Evolutionary conservation across 805 yeast species (phyloP).

Genomic region (Ogataea neopini): DNA sequence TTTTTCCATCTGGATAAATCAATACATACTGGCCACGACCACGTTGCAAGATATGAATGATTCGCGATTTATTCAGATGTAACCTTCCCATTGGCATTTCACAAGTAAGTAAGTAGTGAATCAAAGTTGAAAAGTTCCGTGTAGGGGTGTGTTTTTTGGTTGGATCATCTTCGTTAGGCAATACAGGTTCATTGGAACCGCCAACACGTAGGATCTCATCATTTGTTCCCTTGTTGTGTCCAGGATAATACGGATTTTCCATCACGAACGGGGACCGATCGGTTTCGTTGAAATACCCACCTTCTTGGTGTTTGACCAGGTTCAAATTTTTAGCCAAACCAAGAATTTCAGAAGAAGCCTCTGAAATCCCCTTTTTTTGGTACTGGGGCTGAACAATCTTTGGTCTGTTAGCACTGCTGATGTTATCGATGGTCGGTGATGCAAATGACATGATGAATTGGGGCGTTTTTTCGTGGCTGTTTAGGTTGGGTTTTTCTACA

Average conservation of each 20-base stretch:
- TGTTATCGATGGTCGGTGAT: conserved; percentile 26
- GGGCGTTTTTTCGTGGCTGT: background rate
- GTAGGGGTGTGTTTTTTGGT: conserved; percentile 24
- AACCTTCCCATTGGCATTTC: conserved; percentile 52
- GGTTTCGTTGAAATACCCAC: conserved; percentile 59
- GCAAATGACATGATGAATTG: background rate
- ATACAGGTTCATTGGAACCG: conserved; percentile 11
- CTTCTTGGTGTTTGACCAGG: conserved; percentile 51
- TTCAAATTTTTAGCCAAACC: conserved; percentile 38
- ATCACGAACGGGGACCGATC: conserved; percentile 49
- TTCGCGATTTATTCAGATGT: conserved; percentile 52
- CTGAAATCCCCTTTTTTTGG: conserved; percentile 11
- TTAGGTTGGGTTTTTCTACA: background rate
- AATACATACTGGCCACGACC: conserved; percentile 59
- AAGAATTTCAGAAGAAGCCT: conserved; percentile 26
- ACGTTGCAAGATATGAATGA: conserved; percentile 54
- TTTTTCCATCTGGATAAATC: conserved; percentile 49
- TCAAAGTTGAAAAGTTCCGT: conserved; percentile 50
- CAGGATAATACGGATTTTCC: conserved; percentile 41
- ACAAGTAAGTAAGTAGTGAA: conserved; percentile 53
- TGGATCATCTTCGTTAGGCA: conserved; percentile 18
- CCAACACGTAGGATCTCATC: conserved; percentile 19
- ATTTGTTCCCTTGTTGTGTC: conserved; percentile 25
- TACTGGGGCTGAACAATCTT: conserved; percentile 28
- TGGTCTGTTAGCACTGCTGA: conserved; percentile 16